Evolutionary conservation across 208 protist species (phyloP).

Genomic region (Vickermania spadyakhi): DNA sequence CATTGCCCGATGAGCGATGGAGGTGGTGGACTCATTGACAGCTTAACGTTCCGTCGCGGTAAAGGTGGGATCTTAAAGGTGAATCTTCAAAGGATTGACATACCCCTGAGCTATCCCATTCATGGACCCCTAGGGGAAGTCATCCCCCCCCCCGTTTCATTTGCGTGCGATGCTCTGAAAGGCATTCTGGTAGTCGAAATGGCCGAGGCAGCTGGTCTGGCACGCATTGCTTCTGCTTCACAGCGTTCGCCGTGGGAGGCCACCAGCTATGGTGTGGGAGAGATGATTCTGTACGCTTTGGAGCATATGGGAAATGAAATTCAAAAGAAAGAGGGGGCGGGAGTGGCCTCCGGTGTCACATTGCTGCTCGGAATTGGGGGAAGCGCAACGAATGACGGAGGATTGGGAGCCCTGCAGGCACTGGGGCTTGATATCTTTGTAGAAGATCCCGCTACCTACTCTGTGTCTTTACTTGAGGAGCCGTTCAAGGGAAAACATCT

Average conservation of each 20-base stretch:
- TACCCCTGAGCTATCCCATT: constrained; percentile 16
- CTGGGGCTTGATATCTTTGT: constrained; percentile 55
- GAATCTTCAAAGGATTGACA: constrained; percentile 9
- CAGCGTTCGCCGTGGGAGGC: constrained; percentile 39
- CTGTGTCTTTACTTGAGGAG: constrained; percentile 13
- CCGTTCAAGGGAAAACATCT: constrained; percentile 53
- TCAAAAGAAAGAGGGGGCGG: neutral
- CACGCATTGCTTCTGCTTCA: constrained; percentile 21
- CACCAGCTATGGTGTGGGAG: constrained; percentile 66
- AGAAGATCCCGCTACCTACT: neutral
- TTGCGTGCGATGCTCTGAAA: constrained; percentile 37
- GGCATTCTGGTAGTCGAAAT: constrained; percentile 65
- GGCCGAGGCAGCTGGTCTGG: constrained; percentile 56
- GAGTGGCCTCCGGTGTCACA: constrained; percentile 12
- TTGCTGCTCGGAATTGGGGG: constrained; percentile 71
- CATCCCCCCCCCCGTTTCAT: constrained; percentile 17
- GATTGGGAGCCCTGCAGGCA: constrained; percentile 64
- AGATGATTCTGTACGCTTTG: constrained; percentile 51
- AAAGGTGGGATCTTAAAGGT: neutral
- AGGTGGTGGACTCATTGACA: constrained; percentile 60
- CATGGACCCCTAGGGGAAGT: constrained; percentile 39
- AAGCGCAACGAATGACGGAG: constrained; percentile 79
- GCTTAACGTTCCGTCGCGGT: constrained; percentile 18
- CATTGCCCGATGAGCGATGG: constrained; percentile 79
- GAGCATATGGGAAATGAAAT: constrained; percentile 14